These are phyloP conservation scores for Suhomyces vadensis DNA, from an alignment of 805 yeast genomes.

Conservation along the genomic window DNA sequence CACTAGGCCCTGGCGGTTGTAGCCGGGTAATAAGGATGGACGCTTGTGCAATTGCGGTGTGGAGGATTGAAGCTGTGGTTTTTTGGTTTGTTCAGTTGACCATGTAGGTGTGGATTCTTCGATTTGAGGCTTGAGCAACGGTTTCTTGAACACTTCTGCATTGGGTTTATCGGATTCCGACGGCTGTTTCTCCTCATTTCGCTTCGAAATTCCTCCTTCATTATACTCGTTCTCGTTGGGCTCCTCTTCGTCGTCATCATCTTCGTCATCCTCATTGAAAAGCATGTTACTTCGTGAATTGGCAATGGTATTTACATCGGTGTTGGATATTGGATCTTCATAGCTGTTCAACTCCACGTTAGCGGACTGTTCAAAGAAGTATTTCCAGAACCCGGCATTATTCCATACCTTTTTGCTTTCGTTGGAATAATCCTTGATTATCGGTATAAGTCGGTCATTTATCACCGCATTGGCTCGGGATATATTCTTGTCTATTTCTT, in stretches of 20 bases:
- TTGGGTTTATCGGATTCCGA: constrained; percentile 6
- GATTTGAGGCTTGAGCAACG: constrained; percentile 17
- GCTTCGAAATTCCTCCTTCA: not conserved
- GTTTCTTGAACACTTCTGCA: constrained; percentile 17
- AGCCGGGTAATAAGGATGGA: constrained; percentile 12
- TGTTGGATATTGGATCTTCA: constrained; percentile 39
- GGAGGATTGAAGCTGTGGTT: constrained; percentile 22
- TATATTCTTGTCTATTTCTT: constrained; percentile 75
- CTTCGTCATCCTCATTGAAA: constrained; percentile 18
- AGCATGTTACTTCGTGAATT: constrained; percentile 17
- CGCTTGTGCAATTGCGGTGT: constrained; percentile 28
- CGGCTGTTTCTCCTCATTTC: not conserved
- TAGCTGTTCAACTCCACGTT: constrained; percentile 59
- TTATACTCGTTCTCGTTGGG: not conserved
- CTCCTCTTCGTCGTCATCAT: constrained; percentile 15
- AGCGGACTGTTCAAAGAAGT: constrained; percentile 74
- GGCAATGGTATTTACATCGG: constrained; percentile 24
- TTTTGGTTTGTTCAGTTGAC: constrained; percentile 30
- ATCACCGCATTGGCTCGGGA: constrained; percentile 67
- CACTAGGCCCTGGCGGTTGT: constrained; percentile 7
- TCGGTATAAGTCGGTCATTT: constrained; percentile 67
- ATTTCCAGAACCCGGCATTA: constrained; percentile 73
- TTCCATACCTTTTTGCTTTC: constrained; percentile 63
- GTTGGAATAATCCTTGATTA: constrained; percentile 57
- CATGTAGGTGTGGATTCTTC: constrained; percentile 37